phyloP scores from a whole-genome alignment of 768 basidiomycete species.

The Pisolithus marmoratus region DNA sequence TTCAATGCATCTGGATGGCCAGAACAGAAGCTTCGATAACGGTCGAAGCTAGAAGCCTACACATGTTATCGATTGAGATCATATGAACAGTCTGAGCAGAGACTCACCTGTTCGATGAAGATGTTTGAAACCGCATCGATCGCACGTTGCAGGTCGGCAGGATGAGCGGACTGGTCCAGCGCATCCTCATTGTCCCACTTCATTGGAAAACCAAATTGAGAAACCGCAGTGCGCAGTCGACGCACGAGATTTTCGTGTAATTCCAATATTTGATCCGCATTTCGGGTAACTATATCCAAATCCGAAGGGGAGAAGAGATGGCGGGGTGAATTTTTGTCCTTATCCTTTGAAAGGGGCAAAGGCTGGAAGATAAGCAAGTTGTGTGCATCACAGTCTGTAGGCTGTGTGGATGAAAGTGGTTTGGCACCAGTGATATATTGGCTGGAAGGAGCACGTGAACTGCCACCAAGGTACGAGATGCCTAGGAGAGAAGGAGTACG shows the following conservation, averaged over 20 bases:
- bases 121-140: constrained; percentile 42
- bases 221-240: constrained; percentile 45
- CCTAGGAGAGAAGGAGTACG: constrained; percentile 37
- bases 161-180: constrained; percentile 19
- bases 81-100: background rate
- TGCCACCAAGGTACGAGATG: constrained; percentile 38
- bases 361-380: constrained; percentile 6
- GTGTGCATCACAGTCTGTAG: constrained; percentile 7
- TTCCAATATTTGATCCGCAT: constrained; percentile 60
- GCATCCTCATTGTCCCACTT: constrained; percentile 14
- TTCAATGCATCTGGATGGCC: constrained; percentile 80
- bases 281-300: constrained; percentile 55
- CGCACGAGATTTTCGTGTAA: constrained; percentile 65
- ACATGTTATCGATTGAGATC: constrained; percentile 4
- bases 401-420: constrained; percentile 18
- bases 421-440: constrained; percentile 27
- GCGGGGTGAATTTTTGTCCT: constrained; percentile 33
- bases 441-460: constrained; percentile 41
- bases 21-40: constrained; percentile 85
- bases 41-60: constrained; percentile 68
- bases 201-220: constrained; percentile 47
- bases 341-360: constrained; percentile 14
- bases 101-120: constrained; percentile 51
- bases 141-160: constrained; percentile 37
- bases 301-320: constrained; percentile 55